Evolutionary conservation across 306 rosid genomes (phyloP), one percentile per base, ranked within the genome.

Genomic region (Malus asiatica): DNA sequence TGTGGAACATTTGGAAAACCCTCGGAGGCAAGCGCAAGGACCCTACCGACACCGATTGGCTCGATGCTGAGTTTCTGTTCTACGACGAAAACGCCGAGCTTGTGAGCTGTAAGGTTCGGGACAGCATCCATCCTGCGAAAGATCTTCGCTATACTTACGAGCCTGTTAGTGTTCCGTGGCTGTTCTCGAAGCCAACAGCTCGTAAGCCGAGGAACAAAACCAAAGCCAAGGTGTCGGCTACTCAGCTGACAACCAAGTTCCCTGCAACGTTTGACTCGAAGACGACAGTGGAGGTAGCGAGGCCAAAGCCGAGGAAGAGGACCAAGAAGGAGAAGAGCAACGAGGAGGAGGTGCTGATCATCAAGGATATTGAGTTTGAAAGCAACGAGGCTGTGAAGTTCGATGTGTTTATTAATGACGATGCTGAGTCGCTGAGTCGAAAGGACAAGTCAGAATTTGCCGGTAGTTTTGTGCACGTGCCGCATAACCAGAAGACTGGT

Each of bases 1-100:
- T 93, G 75, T 93, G 96, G 98, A 32, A 45, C 4, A 0, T 93
- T 1, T 93, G 97, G 97, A 91, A 90, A 67, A 83, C 85, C 2
- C 35, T 93, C 0, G 94, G 87, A 4, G 79, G 84, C 8, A 84
- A 69, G 8, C 78, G 90, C 52, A 70, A n/a, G 12, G 89, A 94
- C 74, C 29, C 78, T 7, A 75, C 78, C 3, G 87, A 89, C 67
- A 4, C 87, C 0, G 93, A 94, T 65, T 91, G 95, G 93, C 83
- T 91, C 4, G 70, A 94, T 29, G 62, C 97, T 0, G 88, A 76
- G 13, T 91, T 94, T 71, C 22, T 94, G 6, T 91, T 91, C 80
- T 91, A 91, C 27, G 87, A 93, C 44, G 93, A 91, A 82, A 93
- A 91, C 19, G 85, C 83, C 11, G 83, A 89, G 48, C 81, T 84